Base-by-base conservation (phyloP, 305 asterid genomes). In the Solanum hybrid region DNA sequence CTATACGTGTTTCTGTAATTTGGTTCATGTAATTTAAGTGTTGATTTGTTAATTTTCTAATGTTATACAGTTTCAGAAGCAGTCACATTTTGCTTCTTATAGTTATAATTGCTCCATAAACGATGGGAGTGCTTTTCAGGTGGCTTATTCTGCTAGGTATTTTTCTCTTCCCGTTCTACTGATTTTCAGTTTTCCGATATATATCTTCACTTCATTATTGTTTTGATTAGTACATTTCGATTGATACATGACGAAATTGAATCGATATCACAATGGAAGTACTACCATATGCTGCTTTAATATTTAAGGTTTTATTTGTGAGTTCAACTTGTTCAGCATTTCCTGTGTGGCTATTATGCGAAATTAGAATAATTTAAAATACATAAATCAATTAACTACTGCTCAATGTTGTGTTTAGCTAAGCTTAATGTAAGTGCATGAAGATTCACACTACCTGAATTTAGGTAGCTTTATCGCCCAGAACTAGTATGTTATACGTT, bases 11-110 rank as follows among this genome's bases (percentile, higher is more conserved):
- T 57, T 76, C 24, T 78, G 65, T 24, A 51, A n/a, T 36, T 79
- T 38, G 45, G 61, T 79, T 37, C 32, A 79, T 79, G 86, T 22
- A 36, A 15, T 31, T 76, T 15, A 31, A 7, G 24, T 24, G 86
- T 39, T 82, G 87, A 82, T 39, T 82, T 29, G 87, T 41, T 27
- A 82, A 41, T 89, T 27, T 51, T 36, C 1, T 12, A n/a, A 20
- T 80, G 6, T 70, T 45, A n/a, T 85, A 32, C 82, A 78, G 88
- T 73, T 86, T 57, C 91, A 79, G 15, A 90, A 78, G 45, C 90
- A 87, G 82, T 57, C 76, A 15, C 90, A 57, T 86, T 33, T 90
- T 75, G 83, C 33, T 87, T 77, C 87, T 61, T 72, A 38, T 20
- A 8, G n/a, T 15, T 51, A 27, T 79, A 85, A 51, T 57, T 29